Evolutionary conservation across 2,329 filamentous ascomycete species (phyloP).

Genomic region (Hortaea werneckii): DNA sequence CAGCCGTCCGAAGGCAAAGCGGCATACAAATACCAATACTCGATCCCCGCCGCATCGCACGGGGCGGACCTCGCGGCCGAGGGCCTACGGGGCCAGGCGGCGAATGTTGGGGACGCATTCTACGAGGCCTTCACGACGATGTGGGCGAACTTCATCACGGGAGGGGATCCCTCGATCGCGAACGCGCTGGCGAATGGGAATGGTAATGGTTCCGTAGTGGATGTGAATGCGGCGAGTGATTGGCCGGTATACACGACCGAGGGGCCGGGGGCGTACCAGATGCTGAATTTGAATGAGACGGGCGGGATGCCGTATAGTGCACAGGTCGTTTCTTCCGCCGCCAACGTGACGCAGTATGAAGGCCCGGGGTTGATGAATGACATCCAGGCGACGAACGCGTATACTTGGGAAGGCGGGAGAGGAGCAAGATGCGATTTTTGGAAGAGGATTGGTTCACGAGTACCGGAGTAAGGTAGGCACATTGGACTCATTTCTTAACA

Average conservation of each 20-base stretch:
- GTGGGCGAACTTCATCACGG: conserved; percentile 39
- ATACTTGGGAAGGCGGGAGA: conserved; percentile 39
- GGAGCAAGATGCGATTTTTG: conserved; percentile 40
- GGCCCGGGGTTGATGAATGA: conserved; percentile 28
- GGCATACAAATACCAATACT: conserved; percentile 43
- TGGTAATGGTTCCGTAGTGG: conserved; percentile 4
- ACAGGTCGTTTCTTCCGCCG: conserved; percentile 1
- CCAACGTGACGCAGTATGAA: conserved; percentile 17
- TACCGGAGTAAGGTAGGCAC: conserved; percentile 18
- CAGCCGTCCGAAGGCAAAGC: conserved; percentile 16
- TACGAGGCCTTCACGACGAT: conserved; percentile 24
- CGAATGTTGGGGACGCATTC: conserved; percentile 5
- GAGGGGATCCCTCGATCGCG: conserved; percentile 32
- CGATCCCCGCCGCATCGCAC: conserved; percentile 33
- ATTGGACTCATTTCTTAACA: too few relatives aligned
- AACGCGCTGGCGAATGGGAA: conserved; percentile 20
- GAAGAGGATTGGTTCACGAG: conserved; percentile 21
- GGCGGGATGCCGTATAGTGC: conserved; percentile 18
- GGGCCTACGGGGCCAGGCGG: conserved; percentile 12
- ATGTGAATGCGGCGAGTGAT: conserved; percentile 8
- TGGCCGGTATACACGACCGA: conserved; percentile 18
- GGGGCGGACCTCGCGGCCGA: conserved; percentile 30
- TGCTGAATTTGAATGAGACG: conserved; percentile 38
- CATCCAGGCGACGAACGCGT: conserved; percentile 34
- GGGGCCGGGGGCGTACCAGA: conserved; percentile 22